Evolutionary conservation across 164 flowering plant genomes (phyloP).

Genomic region (Tetracentron sinense): DNA sequence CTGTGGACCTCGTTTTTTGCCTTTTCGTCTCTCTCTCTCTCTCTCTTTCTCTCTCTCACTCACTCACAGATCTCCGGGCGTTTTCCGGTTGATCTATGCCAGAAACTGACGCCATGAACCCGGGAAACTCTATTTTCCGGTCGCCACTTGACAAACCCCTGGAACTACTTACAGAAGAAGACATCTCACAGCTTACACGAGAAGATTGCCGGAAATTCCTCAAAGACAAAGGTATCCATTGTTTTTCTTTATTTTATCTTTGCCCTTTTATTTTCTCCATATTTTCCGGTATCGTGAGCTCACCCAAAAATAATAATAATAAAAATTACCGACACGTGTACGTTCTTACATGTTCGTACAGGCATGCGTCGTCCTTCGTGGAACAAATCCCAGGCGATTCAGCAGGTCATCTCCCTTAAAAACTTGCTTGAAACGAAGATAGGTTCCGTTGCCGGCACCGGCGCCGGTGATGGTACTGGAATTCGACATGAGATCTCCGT

Average conservation of each 20-base stretch:
- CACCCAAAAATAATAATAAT: neutral
- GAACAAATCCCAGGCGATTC: slow-evolving; percentile 95
- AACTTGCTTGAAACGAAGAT: slow-evolving; percentile 47
- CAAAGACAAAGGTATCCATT: slow-evolving; percentile 71
- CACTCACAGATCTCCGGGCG: no score
- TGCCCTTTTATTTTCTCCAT: neutral
- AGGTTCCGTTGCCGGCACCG: no score
- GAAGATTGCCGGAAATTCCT: slow-evolving; percentile 93
- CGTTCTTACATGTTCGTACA: slow-evolving; percentile 21
- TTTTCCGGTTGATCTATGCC: slow-evolving; percentile 8
- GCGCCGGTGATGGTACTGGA: slow-evolving; percentile 26
- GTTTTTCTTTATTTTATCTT: neutral
- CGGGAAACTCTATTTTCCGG: slow-evolving; percentile 34
- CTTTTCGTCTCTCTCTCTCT: no score
- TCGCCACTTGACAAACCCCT: slow-evolving; percentile 84
- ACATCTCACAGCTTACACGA: slow-evolving; percentile 94
- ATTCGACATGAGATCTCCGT: slow-evolving; percentile 16
- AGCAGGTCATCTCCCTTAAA: slow-evolving; percentile 80
- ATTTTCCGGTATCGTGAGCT: slow-evolving; percentile 5
- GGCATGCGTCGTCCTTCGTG: slow-evolving; percentile 92
- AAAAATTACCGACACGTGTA: no score
- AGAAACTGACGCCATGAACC: slow-evolving; percentile 35
- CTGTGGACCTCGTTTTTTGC: no score
- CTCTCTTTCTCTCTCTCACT: no score
- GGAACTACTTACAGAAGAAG: slow-evolving; percentile 76